Conservation (phyloP, 768 basidiomycete genomes). For the Calocera viscosa region DNA sequence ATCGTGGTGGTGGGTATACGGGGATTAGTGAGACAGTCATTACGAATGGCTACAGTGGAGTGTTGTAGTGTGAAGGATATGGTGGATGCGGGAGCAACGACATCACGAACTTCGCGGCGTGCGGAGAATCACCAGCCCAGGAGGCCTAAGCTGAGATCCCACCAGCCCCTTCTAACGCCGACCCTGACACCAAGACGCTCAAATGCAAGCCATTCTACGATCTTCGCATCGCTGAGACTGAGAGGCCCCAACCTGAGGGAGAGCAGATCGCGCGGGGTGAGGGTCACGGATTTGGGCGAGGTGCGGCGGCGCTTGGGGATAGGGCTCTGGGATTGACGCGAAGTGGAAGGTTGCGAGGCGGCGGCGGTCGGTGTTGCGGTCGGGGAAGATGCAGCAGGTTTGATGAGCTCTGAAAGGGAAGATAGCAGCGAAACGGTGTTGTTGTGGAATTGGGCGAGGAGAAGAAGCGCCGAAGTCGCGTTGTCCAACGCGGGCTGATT, state of each 20-base stretch:
- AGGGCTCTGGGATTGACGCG: not conserved
- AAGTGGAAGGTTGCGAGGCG: not conserved
- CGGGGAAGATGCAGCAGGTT: not conserved
- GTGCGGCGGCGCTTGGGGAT: constrained; percentile 16
- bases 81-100: not conserved
- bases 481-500: not conserved
- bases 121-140: constrained; percentile 25
- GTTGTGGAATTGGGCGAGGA: not conserved
- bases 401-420: not conserved
- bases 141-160: constrained; percentile 35
- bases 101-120: not conserved
- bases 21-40: not conserved
- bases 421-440: not conserved
- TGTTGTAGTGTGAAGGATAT: not conserved
- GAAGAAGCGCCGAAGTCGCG: not conserved
- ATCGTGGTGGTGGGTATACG: not conserved
- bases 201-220: constrained; percentile 62
- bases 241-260: constrained; percentile 63
- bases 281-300: constrained; percentile 25
- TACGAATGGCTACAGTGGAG: not conserved
- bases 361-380: not conserved
- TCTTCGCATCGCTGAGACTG: constrained; percentile 56
- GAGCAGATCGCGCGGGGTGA: constrained; percentile 51
- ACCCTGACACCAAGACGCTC: constrained; percentile 34
- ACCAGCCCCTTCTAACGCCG: constrained; percentile 37